phyloP scores from a whole-genome alignment of 495 filamentous ascomycete species.

The Evansstolkia leycettana region DNA sequence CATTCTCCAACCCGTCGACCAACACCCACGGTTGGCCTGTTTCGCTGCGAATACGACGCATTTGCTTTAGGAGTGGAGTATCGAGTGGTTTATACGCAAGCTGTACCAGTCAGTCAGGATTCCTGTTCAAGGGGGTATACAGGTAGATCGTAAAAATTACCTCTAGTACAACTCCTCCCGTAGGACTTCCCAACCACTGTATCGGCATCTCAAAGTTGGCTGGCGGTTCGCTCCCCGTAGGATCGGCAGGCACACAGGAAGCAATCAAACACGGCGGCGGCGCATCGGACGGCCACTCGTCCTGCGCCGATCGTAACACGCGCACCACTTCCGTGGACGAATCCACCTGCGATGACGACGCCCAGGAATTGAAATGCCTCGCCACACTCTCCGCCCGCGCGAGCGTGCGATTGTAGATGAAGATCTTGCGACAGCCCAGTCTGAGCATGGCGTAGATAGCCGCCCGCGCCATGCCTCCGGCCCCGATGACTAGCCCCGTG shows the following conservation, averaged over 20 bases:
- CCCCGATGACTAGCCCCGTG: conserved; percentile 62
- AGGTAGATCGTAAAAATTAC: conserved; percentile 17
- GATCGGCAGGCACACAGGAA: conserved; percentile 62
- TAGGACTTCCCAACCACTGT: conserved; percentile 64
- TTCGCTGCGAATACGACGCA: conserved; percentile 42
- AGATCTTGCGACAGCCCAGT: conserved; percentile 68
- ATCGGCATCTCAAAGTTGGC: conserved; percentile 65
- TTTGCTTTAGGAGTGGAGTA: conserved; percentile 59
- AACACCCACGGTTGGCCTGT: conserved; percentile 59
- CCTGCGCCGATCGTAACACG: conserved; percentile 44
- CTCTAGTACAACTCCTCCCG: conserved; percentile 72
- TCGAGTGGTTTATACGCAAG: conserved; percentile 63
- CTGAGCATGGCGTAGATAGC: conserved; percentile 71
- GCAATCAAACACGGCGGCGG: conserved; percentile 64
- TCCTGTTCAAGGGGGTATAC: background rate
- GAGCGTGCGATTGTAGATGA: conserved; percentile 61
- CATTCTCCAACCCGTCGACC: conserved; percentile 68
- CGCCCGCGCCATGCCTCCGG: conserved; percentile 71
- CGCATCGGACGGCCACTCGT: conserved; percentile 52
- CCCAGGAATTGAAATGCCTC: conserved; percentile 56
- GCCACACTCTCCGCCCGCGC: conserved; percentile 54
- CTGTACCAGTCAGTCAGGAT: conserved; percentile 22
- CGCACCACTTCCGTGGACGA: conserved; percentile 38
- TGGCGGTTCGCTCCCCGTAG: conserved; percentile 46
- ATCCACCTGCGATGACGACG: conserved; percentile 26